Percentiles rank a stretch among this genome's conserved stretches.
Evolutionary conservation across 805 yeast genomes (phyloP).

Genomic region (Yarrowia sp.): DNA sequence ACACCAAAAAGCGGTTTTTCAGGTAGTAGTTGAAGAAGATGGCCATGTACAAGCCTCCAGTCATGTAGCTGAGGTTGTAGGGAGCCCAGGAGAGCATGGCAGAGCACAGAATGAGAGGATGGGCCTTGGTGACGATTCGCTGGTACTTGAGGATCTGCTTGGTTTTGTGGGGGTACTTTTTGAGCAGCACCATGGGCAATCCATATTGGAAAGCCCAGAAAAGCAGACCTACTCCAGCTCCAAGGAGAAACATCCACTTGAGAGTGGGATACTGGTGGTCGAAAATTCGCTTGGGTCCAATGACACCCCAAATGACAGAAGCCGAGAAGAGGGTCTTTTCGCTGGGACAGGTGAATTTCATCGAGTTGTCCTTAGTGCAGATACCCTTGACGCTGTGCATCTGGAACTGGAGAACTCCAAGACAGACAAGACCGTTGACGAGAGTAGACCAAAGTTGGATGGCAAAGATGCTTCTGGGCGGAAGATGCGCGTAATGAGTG

Average conservation of each 20-base stretch:
- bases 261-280: not conserved
- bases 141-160: not conserved
- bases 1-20: constrained; percentile 45
- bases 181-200: not conserved
- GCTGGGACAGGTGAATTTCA: not conserved
- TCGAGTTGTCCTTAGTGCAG: not conserved
- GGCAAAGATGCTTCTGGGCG: constrained; percentile 45
- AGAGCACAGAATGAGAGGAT: not conserved
- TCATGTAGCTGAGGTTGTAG: constrained; percentile 30
- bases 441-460: constrained; percentile 1
- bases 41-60: constrained; percentile 45
- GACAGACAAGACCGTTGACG: not conserved
- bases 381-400: not conserved
- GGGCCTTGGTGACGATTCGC: not conserved
- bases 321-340: not conserved
- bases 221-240: not conserved
- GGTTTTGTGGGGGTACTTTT: not conserved
- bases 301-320: not conserved
- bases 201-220: not conserved
- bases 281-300: not conserved
- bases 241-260: not conserved
- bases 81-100: not conserved
- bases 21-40: constrained; percentile 43
- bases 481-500: constrained; percentile 57
- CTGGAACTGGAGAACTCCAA: not conserved